These are phyloP conservation scores for Quercus lobata DNA, from an alignment of 331 rosid species.

Conservation along the genomic window DNA sequence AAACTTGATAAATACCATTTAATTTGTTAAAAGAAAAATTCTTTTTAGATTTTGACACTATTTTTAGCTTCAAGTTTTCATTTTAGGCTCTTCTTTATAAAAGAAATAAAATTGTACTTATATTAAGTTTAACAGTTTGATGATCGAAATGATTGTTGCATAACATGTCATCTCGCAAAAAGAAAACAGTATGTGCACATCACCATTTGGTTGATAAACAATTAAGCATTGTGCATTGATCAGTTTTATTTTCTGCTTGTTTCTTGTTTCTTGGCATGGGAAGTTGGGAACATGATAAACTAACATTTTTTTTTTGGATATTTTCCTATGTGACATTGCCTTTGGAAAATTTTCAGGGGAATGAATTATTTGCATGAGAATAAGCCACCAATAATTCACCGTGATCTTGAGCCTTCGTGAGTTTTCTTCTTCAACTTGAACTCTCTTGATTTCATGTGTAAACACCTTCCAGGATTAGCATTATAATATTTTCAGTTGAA, in stretches of 20 bases:
- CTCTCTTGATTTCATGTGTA: not conserved
- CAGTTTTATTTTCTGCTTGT: not conserved
- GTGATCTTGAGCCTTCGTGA: constrained; percentile 98
- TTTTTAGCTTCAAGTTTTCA: no score
- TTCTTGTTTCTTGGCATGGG: not conserved
- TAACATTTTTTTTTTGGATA: not conserved
- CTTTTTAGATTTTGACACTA: not conserved
- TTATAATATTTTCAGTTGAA: not conserved
- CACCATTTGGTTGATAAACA: not conserved
- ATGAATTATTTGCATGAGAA: constrained; percentile 93
- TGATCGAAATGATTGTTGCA: not conserved
- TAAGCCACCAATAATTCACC: constrained; percentile 90
- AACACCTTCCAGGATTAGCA: constrained; percentile 2
- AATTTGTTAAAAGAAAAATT: not conserved
- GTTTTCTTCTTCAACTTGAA: constrained; percentile 30
- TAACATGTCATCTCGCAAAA: not conserved
- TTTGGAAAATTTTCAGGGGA: constrained; percentile 58
- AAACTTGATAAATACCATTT: not conserved
- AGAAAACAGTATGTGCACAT: not conserved
- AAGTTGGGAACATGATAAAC: not conserved
- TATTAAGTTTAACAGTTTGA: not conserved
- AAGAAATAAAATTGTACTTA: not conserved
- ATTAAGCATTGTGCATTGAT: not conserved
- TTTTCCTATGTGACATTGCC: not conserved
- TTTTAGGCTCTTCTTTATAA: not conserved